Base-by-base conservation (phyloP, 192 early-diverging fungal species). In the Anaeromyces robustus region DNA sequence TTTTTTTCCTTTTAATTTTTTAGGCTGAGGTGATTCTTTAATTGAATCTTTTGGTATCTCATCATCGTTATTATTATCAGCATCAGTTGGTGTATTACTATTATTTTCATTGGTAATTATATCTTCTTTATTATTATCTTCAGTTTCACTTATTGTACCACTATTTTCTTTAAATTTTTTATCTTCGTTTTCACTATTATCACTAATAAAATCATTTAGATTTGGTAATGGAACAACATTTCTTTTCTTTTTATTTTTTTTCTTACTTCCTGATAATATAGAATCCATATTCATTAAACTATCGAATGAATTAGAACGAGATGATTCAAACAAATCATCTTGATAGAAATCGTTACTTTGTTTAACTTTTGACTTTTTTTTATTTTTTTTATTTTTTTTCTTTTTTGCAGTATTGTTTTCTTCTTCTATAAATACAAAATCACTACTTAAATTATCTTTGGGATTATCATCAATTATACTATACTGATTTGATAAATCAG, bases 251-350 rank as follows among this genome's bases (percentile, higher is more conserved):
- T 52, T 52, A 16, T 81, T 96, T 94, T 0, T 94, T 93, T 6
- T 96, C 88, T 83, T 99, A 96, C 34, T 90, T 90, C 83, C 95
- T 95, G 78, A 99, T 99, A 85, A 97, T 97, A 85, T 95, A 91
- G 30, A 94, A 84, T 82, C 94, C 93, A n/a, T 88, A 52, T 52
- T 52, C 43, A 52, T 52, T 52, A 52, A 52, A 52, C 43, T 52
- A 22, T 52, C 43, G 6, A 52, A 52, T 52, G 43, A 52, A 52
- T 52, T 52, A 22, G 43, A 52, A 52, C 43, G 43, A 4, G 43
- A 52, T n/a, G 79, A 29, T 30, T 77, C 22, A 30, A 91, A 94
- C 9, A 94, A 92, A 82, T 98, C 95, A 82, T 99, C 97, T 79
- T 97, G 96, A 43, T 94, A 92, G 14, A 96, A 94, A 77, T 91